Evolutionary conservation across 345 rosid genomes (phyloP).

Genomic region (Kernera saxatilis): DNA sequence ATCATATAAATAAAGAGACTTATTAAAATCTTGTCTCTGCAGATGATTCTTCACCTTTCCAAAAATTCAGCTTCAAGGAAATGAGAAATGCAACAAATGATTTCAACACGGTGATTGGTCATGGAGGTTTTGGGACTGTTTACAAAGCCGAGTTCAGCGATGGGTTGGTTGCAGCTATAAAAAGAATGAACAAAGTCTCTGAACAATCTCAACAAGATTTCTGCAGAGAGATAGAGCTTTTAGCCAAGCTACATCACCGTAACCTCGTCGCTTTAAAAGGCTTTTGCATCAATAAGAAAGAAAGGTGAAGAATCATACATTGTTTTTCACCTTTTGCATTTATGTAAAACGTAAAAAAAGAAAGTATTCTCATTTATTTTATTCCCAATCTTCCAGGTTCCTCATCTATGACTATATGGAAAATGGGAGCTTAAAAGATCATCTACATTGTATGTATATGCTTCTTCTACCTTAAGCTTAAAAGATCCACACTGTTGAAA

Average conservation of each 20-base stretch:
- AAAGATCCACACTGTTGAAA: neutral
- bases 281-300: conserved; percentile 63
- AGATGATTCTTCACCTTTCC: conserved; percentile 70
- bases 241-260: conserved; percentile 90
- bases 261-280: conserved; percentile 89
- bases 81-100: conserved; percentile 66
- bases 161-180: conserved; percentile 62
- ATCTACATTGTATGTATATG: conserved; percentile 64
- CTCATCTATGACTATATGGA: conserved; percentile 83
- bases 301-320: conserved; percentile 49
- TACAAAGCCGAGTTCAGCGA: conserved; percentile 69
- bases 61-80: conserved; percentile 72
- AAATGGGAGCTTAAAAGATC: conserved; percentile 86
- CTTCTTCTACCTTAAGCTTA: conserved; percentile 34
- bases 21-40: conserved; percentile 1
- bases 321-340: neutral
- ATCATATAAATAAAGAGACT: neutral
- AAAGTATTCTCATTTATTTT: neutral
- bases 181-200: conserved; percentile 63
- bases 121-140: conserved; percentile 91
- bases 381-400: conserved; percentile 48
- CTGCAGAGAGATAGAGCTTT: conserved; percentile 88
- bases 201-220: conserved; percentile 74
- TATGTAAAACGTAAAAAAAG: neutral
- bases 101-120: conserved; percentile 60